Evolutionary conservation across 2,329 filamentous ascomycete genomes (phyloP).

Genomic region (Neofusicoccum ribis): DNA sequence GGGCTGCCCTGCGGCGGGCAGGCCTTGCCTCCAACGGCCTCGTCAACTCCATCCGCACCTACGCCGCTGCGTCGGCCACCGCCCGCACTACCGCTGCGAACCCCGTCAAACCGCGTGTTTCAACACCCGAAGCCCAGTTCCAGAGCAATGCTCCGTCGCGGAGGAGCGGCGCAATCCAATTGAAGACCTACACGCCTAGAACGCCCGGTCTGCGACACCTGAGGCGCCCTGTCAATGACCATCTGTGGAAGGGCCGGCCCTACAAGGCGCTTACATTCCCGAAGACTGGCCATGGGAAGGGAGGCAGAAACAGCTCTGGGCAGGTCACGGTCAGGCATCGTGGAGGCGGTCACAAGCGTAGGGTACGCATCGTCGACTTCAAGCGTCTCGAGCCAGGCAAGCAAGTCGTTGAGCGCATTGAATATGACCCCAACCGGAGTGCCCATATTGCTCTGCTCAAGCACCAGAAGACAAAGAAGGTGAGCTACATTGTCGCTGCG

Average conservation of each 20-base stretch:
- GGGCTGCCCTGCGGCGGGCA: constrained; percentile 58
- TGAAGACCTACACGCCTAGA: constrained; percentile 89
- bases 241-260: constrained; percentile 92
- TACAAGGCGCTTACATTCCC: constrained; percentile 80
- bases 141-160: background rate
- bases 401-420: constrained; percentile 88
- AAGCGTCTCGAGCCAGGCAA: constrained; percentile 74
- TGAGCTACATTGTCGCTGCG: constrained; percentile 92
- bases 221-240: constrained; percentile 89
- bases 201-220: constrained; percentile 92
- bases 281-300: constrained; percentile 90
- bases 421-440: constrained; percentile 91
- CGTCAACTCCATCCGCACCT: constrained; percentile 46
- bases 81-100: constrained; percentile 9
- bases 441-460: constrained; percentile 89
- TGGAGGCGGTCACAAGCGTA: constrained; percentile 87
- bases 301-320: constrained; percentile 86
- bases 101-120: background rate
- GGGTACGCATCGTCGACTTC: constrained; percentile 92
- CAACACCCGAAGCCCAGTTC: background rate
- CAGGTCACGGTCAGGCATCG: constrained; percentile 85
- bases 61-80: constrained; percentile 10
- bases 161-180: constrained; percentile 35
- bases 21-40: constrained; percentile 51
- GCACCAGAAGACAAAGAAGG: constrained; percentile 68